phyloP scores from a whole-genome alignment of 805 yeast genomes.

The Wickerhamiella shivajii region DNA sequence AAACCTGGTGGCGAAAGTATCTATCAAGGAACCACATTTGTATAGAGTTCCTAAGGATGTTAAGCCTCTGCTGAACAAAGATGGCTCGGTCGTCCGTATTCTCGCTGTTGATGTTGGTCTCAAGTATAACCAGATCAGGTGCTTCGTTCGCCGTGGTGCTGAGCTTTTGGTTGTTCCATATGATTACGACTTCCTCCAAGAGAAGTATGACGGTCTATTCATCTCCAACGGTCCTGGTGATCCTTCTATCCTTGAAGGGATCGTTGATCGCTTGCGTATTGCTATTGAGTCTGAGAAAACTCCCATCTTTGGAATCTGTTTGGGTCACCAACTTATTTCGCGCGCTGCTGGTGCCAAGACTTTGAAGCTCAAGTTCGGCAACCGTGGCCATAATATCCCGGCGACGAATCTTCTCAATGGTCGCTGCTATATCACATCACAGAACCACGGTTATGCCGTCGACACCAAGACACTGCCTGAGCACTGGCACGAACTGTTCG shows the following conservation, averaged over 20 bases:
- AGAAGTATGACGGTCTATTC: slow-evolving; percentile 87
- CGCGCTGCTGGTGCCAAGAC: slow-evolving; percentile 93
- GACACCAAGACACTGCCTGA: slow-evolving; percentile 56
- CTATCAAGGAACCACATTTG: slow-evolving; percentile 54
- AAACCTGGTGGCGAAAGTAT: slow-evolving; percentile 85
- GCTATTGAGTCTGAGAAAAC: slow-evolving; percentile 54
- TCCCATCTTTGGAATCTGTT: slow-evolving; percentile 94
- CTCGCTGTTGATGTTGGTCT: slow-evolving; percentile 94
- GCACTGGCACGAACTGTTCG: slow-evolving; percentile 90
- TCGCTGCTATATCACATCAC: slow-evolving; percentile 95
- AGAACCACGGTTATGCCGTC: slow-evolving; percentile 97
- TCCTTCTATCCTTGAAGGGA: slow-evolving; percentile 68
- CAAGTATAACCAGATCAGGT: slow-evolving; percentile 94
- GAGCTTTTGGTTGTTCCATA: slow-evolving; percentile 92
- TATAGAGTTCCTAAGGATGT: slow-evolving; percentile 53
- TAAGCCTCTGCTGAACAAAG: slow-evolving; percentile 31
- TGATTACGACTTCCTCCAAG: slow-evolving; percentile 71
- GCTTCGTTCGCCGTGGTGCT: slow-evolving; percentile 91
- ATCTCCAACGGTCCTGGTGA: slow-evolving; percentile 99
- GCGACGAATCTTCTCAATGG: slow-evolving; percentile 83
- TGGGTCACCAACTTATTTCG: slow-evolving; percentile 94
- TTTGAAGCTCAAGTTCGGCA: slow-evolving; percentile 86
- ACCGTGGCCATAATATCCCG: slow-evolving; percentile 98
- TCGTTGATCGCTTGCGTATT: slow-evolving; percentile 43
- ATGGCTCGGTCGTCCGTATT: slow-evolving; percentile 69